Evolutionary conservation across 1,139 yeast species (phyloP).

Genomic region (Yamadazyma diospyri): DNA sequence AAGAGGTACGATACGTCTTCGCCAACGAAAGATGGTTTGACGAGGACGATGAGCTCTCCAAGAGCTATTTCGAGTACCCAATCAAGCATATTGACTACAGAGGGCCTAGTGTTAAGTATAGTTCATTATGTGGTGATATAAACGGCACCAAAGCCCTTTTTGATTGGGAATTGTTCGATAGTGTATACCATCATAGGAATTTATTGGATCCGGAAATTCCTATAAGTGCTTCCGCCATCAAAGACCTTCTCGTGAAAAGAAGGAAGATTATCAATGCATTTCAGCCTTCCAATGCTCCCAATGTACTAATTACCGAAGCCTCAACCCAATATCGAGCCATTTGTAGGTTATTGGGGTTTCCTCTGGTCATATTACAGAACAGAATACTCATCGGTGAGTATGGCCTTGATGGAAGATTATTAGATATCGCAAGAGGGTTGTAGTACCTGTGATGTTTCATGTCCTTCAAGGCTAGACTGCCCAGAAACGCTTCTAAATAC

Average conservation of each 20-base stretch:
- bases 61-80: conserved; percentile 11
- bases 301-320: conserved; percentile 7
- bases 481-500: too few relatives aligned
- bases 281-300: conserved; percentile 11
- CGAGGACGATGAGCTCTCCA: conserved; percentile 9
- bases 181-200: conserved; percentile 5
- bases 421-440: not conserved
- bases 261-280: conserved; percentile 7
- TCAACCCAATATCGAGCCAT: not conserved
- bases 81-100: conserved; percentile 13
- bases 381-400: conserved; percentile 5
- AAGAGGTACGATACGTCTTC: conserved; percentile 7
- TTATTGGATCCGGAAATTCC: conserved; percentile 6
- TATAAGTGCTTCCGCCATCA: conserved; percentile 1
- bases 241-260: conserved; percentile 5
- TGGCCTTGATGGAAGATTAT: conserved; percentile 11
- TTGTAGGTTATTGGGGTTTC: conserved; percentile 9
- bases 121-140: not conserved
- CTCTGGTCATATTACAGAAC: conserved; percentile 3
- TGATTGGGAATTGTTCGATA: conserved; percentile 9
- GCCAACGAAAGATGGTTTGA: conserved; percentile 11
- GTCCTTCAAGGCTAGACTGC: too few relatives aligned
- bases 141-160: conserved; percentile 6
- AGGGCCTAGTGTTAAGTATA: conserved; percentile 8
- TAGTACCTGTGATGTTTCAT: too few relatives aligned